phyloP scores from a whole-genome alignment of 2,329 filamentous ascomycete species.

The Teratosphaeria nubilosa region DNA sequence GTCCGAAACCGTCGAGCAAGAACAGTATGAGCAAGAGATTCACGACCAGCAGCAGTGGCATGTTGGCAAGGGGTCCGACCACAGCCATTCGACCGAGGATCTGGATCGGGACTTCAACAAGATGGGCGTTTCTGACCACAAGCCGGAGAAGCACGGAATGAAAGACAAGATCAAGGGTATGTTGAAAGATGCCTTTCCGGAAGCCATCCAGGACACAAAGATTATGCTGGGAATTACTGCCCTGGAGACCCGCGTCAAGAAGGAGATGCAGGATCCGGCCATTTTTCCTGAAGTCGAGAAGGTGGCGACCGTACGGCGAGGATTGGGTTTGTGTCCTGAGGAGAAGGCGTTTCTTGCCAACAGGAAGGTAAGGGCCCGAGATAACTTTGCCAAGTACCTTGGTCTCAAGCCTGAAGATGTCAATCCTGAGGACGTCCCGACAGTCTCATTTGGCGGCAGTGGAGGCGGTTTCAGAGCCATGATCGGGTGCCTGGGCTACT shows the following conservation, averaged over 20 bases:
- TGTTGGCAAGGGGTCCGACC: neutral
- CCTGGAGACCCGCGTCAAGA: conserved; percentile 17
- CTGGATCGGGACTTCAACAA: conserved; percentile 1
- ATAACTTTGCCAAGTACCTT: conserved; percentile 23
- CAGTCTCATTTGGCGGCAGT: conserved; percentile 23
- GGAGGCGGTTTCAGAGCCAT: conserved; percentile 25
- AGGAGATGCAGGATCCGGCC: conserved; percentile 18
- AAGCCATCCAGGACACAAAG: conserved; percentile 19
- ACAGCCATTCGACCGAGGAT: conserved; percentile 1
- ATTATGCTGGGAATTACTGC: conserved; percentile 18
- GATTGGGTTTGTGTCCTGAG: conserved; percentile 19
- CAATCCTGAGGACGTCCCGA: conserved; percentile 23
- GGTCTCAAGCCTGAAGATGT: conserved; percentile 18
- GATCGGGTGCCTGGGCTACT: conserved; percentile 21
- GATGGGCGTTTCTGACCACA: conserved; percentile 4
- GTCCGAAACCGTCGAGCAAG: conserved; percentile 4
- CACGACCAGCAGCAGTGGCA: conserved; percentile 3
- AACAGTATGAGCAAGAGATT: conserved; percentile 5
- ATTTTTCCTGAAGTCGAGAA: conserved; percentile 21
- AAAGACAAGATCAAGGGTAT: conserved; percentile 11
- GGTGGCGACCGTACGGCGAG: conserved; percentile 20
- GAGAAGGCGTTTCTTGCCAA: conserved; percentile 18
- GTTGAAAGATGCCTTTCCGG: conserved; percentile 18
- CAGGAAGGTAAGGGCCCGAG: conserved; percentile 14
- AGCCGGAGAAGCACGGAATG: conserved; percentile 7